phyloP scores from a whole-genome alignment of 805 yeast genomes.

The Candida adriatica region DNA sequence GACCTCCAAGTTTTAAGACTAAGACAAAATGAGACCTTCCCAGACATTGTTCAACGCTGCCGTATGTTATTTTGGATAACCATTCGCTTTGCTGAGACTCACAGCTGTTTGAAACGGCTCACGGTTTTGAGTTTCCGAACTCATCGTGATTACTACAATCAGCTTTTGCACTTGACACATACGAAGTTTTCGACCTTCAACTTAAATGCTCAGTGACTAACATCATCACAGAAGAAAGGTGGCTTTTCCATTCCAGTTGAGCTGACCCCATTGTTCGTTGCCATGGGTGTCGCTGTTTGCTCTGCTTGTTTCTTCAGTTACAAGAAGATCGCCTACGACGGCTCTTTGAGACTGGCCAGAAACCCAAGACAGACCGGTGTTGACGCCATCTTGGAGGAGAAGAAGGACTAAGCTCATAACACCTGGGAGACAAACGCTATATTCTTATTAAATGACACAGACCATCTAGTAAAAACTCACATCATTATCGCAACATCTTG shows the following conservation, averaged over 20 bases:
- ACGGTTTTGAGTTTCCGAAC: too few species aligned
- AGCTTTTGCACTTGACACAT: too few species aligned
- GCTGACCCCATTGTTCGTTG: slow-evolving; percentile 50
- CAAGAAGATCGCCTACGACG: slow-evolving; percentile 44
- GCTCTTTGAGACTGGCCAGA: slow-evolving; percentile 43
- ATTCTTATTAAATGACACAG: too few species aligned
- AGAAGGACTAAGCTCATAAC: too few species aligned
- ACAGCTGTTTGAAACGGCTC: too few species aligned
- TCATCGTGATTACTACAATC: too few species aligned
- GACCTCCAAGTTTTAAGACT: neutral
- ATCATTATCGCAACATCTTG: too few species aligned
- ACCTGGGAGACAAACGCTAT: too few species aligned
- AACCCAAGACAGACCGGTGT: slow-evolving; percentile 31
- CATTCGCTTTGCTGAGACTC: neutral
- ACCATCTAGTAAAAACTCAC: too few species aligned
- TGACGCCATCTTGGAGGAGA: slow-evolving; percentile 10
- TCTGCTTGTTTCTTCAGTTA: slow-evolving; percentile 46
- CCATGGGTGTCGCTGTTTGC: slow-evolving; percentile 46
- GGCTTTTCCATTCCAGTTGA: slow-evolving; percentile 42
- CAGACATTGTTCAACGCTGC: slow-evolving; percentile 39
- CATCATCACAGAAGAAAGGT: slow-evolving; percentile 28
- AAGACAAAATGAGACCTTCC: slow-evolving; percentile 41
- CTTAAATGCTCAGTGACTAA: neutral
- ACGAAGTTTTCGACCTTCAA: too few species aligned
- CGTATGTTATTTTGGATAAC: slow-evolving; percentile 25